Evolutionary conservation across 2,329 filamentous ascomycete species (phyloP).

Genomic region (Claviceps africana): DNA sequence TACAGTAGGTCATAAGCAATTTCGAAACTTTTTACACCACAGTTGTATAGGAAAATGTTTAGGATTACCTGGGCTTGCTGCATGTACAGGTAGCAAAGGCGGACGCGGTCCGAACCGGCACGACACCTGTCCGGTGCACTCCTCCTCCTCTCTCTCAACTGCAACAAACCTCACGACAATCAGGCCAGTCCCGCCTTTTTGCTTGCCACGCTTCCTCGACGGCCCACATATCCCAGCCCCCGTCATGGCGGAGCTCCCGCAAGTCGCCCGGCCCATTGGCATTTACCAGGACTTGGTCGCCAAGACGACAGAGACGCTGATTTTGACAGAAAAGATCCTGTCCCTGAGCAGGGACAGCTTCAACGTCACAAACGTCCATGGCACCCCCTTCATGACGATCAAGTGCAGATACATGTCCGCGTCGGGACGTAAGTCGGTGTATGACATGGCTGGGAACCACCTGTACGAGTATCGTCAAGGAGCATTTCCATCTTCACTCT

Average conservation of each 20-base stretch:
- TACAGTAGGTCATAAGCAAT: too few relatives aligned
- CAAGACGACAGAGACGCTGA: slow-evolving; percentile 30
- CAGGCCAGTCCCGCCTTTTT: too few relatives aligned
- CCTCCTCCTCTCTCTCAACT: too few relatives aligned
- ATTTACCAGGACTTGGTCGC: slow-evolving; percentile 26
- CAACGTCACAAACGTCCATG: slow-evolving; percentile 41
- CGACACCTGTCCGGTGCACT: too few relatives aligned
- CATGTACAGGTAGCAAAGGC: too few relatives aligned
- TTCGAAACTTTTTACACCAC: too few relatives aligned
- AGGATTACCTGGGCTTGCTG: too few relatives aligned
- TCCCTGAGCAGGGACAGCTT: slow-evolving; percentile 52
- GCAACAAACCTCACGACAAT: too few relatives aligned
- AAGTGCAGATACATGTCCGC: slow-evolving; percentile 40
- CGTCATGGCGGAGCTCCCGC: slow-evolving; percentile 13
- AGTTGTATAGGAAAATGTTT: too few relatives aligned
- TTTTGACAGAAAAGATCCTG: slow-evolving; percentile 47
- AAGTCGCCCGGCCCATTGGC: slow-evolving; percentile 21
- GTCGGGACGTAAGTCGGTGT: slow-evolving; percentile 40
- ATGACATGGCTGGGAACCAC: slow-evolving; percentile 36
- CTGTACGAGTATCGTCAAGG: slow-evolving; percentile 46
- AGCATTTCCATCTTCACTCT: slow-evolving; percentile 34
- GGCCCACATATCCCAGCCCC: too few relatives aligned
- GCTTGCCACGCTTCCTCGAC: too few relatives aligned
- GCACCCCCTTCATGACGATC: slow-evolving; percentile 39
- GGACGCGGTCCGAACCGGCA: too few relatives aligned